These are phyloP conservation scores for Mrakia gelida DNA, from an alignment of 768 basidiomycete genomes.

Conservation along the genomic window DNA sequence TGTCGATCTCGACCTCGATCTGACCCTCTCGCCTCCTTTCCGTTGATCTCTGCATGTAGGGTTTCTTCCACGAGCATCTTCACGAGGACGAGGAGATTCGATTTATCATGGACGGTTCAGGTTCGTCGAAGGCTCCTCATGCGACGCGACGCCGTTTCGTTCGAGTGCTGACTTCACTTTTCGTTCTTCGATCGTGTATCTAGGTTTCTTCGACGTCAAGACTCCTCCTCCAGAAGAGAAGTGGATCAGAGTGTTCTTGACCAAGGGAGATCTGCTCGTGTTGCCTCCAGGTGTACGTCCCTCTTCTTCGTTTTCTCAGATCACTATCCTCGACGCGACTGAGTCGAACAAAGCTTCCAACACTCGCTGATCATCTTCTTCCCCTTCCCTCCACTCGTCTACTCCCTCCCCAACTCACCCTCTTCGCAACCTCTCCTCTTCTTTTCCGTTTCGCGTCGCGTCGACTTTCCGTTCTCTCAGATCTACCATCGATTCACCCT, in stretches of 20 bases:
- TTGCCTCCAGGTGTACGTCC: conserved; percentile 63
- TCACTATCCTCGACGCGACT: no score
- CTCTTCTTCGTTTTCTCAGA: not conserved
- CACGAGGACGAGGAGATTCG: conserved; percentile 96
- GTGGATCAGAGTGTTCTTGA: conserved; percentile 78
- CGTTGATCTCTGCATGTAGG: not conserved
- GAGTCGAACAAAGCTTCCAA: no score
- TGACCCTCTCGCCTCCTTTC: no score
- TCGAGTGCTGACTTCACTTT: not conserved
- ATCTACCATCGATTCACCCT: conserved; percentile 60
- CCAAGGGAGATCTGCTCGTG: conserved; percentile 76
- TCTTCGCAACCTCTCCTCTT: not conserved
- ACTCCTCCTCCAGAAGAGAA: conserved; percentile 55
- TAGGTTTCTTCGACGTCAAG: conserved; percentile 85
- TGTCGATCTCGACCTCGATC: not conserved
- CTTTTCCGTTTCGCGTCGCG: not conserved
- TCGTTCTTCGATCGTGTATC: not conserved
- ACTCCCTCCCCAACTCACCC: not conserved
- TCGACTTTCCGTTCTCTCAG: not conserved
- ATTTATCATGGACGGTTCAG: conserved; percentile 73
- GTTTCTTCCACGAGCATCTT: conserved; percentile 60
- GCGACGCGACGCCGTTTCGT: not conserved
- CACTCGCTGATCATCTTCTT: not conserved
- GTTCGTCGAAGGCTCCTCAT: not conserved
- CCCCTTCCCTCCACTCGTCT: not conserved